A percentile compares a stretch with the other conserved stretches of the same genome.
Evolutionary conservation across 192 early-diverging fungal species (phyloP).

Genomic region (Backusella westeae): DNA sequence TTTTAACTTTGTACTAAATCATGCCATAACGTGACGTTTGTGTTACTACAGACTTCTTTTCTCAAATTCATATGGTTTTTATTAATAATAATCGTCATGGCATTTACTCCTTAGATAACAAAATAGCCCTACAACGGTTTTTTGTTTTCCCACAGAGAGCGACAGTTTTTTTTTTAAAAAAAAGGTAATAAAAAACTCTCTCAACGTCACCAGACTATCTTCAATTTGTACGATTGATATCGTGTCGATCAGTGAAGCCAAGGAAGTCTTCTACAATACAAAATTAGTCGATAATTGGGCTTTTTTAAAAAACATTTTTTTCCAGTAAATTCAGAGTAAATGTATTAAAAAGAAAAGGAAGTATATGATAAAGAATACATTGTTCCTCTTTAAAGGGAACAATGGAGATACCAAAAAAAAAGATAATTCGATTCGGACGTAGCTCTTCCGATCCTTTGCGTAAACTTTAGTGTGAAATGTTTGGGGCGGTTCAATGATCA

Average conservation of each 20-base stretch:
- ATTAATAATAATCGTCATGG: background rate
- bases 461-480: too few relatives aligned
- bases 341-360: background rate
- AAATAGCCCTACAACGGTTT: background rate
- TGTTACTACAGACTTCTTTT: background rate
- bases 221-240: background rate
- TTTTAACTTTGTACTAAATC: constrained; percentile 2
- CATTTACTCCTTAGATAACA: background rate
- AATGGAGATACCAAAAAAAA: background rate
- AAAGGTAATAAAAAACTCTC: too few relatives aligned
- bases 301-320: background rate
- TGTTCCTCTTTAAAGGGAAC: background rate
- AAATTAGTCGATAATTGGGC: background rate
- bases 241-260: background rate
- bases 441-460: too few relatives aligned
- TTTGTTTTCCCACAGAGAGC: background rate
- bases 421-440: too few relatives aligned
- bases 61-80: background rate
- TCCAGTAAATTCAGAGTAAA: background rate
- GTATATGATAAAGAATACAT: background rate
- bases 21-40: background rate
- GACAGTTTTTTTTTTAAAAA: background rate
- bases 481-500: too few relatives aligned
- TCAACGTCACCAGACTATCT: too few relatives aligned
- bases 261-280: background rate